These are phyloP conservation scores for Glycine soja DNA, from an alignment of 306 rosid genomes.

Conservation along the genomic window DNA sequence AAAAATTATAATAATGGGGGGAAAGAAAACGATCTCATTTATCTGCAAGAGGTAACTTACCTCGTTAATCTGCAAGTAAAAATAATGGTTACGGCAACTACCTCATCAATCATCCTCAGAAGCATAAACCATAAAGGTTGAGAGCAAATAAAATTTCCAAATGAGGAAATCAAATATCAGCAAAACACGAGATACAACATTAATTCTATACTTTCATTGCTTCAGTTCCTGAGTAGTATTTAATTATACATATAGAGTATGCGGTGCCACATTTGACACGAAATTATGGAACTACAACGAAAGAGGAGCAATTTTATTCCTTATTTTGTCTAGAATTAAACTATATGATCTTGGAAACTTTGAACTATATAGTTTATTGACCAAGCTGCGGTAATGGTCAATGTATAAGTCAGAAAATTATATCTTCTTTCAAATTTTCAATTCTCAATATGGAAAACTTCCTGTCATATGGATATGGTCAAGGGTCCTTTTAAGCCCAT, in stretches of 20 bases:
- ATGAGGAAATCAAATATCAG: neutral
- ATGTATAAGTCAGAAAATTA: slow-evolving; percentile 33
- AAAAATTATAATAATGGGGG: too few species aligned
- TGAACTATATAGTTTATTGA: slow-evolving; percentile 41
- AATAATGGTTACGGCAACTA: neutral
- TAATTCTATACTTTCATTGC: slow-evolving; percentile 23
- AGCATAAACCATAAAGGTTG: neutral
- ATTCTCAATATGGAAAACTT: slow-evolving; percentile 68
- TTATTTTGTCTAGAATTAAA: slow-evolving; percentile 46
- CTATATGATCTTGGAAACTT: slow-evolving; percentile 41
- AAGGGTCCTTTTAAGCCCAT: slow-evolving; percentile 85
- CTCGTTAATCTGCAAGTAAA: too few species aligned
- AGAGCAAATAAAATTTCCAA: neutral
- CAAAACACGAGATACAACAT: neutral
- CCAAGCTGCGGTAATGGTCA: slow-evolving; percentile 30
- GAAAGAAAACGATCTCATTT: neutral
- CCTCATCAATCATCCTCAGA: neutral
- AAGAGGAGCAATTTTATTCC: slow-evolving; percentile 40
- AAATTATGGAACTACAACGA: slow-evolving; percentile 1
- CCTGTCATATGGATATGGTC: slow-evolving; percentile 88
- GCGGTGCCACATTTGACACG: slow-evolving; percentile 22
- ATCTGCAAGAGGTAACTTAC: neutral
- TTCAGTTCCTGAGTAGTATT: neutral
- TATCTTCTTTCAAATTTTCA: slow-evolving; percentile 42
- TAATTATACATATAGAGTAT: neutral